Conservation (phyloP, 2,329 filamentous ascomycete species). For the Exophiala spinifera region DNA sequence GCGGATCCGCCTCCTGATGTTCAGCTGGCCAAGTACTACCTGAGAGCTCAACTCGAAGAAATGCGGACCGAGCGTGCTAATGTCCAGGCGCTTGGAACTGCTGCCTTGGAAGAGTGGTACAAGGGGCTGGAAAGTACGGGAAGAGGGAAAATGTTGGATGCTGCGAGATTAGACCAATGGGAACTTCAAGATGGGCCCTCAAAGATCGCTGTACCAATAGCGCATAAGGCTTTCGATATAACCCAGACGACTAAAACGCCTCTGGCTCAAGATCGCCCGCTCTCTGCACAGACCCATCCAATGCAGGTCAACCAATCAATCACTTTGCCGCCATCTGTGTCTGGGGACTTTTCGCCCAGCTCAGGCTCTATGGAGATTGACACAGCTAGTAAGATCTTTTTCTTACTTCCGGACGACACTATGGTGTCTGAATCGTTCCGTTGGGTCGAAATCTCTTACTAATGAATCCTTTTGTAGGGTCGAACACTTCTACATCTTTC, state of each 20-base stretch:
- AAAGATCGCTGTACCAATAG: not conserved
- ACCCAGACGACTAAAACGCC: not conserved
- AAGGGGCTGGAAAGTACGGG: slow-evolving; percentile 69
- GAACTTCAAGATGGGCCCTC: slow-evolving; percentile 44
- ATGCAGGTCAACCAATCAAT: not conserved
- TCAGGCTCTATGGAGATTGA: not conserved
- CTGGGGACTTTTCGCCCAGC: not conserved
- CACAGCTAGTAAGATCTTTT: not conserved
- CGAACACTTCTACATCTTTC: not conserved
- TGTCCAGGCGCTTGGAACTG: slow-evolving; percentile 64
- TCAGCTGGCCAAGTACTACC: slow-evolving; percentile 65
- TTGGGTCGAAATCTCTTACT: no score
- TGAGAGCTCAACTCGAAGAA: slow-evolving; percentile 58
- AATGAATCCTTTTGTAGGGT: no score
- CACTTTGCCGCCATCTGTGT: not conserved
- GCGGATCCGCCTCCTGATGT: slow-evolving; percentile 46
- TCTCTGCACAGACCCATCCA: not conserved
- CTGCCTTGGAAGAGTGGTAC: slow-evolving; percentile 71
- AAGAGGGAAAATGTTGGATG: slow-evolving; percentile 58
- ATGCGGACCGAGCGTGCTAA: slow-evolving; percentile 62
- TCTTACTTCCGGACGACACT: no score
- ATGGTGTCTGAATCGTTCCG: no score
- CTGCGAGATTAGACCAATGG: slow-evolving; percentile 73
- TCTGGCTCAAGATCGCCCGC: not conserved
- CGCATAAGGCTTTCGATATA: not conserved